Conservation (phyloP, 345 rosid genomes). For the Populus deltoides region DNA sequence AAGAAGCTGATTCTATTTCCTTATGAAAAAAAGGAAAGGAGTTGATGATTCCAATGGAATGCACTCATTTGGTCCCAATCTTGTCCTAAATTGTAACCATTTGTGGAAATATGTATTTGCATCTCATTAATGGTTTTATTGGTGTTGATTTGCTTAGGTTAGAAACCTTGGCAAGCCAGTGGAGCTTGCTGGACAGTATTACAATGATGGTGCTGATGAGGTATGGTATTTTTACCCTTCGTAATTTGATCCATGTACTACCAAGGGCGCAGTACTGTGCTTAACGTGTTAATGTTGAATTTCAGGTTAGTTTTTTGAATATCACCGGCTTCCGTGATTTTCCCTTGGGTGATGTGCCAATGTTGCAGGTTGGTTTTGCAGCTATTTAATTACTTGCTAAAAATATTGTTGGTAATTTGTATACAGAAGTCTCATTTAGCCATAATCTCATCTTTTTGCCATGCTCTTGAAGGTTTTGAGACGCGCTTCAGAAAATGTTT, state of each 20-base stretch:
- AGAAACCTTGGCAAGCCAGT: slow-evolving; percentile 99
- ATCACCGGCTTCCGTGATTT: slow-evolving; percentile 93
- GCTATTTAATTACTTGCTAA: not conserved
- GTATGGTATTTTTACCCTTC: slow-evolving; percentile 33
- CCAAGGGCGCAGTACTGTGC: slow-evolving; percentile 2
- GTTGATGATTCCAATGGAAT: not conserved
- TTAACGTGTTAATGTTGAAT: slow-evolving; percentile 13
- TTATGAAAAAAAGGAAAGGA: not conserved
- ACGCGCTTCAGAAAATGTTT: slow-evolving; percentile 83
- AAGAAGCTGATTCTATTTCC: not conserved
- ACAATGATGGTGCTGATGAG: slow-evolving; percentile 95
- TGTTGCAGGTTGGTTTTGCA: slow-evolving; percentile 68
- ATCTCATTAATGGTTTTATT: not conserved
- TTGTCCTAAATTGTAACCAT: not conserved
- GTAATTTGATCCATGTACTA: not conserved
- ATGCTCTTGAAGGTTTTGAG: slow-evolving; percentile 68
- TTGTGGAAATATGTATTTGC: not conserved
- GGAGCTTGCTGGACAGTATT: slow-evolving; percentile 86
- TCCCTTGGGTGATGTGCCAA: slow-evolving; percentile 93
- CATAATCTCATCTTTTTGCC: slow-evolving; percentile 8
- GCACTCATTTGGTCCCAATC: not conserved
- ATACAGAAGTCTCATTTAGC: not conserved
- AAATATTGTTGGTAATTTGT: not conserved
- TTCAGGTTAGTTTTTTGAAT: slow-evolving; percentile 88
- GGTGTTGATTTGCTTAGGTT: slow-evolving; percentile 49